Percentiles rank a stretch among this genome's conserved stretches.
These are phyloP conservation scores for Priceomyces carsonii DNA, from an alignment of 805 yeast species.

Conservation along the genomic window DNA sequence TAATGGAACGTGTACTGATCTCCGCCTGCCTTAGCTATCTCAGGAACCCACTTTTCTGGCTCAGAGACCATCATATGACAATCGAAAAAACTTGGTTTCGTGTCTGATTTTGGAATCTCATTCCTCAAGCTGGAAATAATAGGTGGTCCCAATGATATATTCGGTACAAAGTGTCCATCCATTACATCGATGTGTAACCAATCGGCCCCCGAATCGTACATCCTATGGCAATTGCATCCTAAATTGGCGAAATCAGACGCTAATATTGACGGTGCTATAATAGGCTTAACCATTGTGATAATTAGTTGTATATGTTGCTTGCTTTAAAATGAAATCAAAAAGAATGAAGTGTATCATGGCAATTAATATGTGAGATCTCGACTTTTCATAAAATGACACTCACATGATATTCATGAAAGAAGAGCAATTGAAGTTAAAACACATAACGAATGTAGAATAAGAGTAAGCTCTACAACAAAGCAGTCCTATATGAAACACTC, in stretches of 20 bases:
- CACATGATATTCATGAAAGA: too few relatives aligned
- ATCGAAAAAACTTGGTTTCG: conserved; percentile 65
- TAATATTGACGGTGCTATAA: conserved; percentile 91
- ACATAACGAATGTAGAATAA: too few relatives aligned
- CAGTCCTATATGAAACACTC: too few relatives aligned
- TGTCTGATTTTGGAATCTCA: conserved; percentile 66
- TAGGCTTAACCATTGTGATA: conserved; percentile 67
- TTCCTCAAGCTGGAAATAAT: conserved; percentile 76
- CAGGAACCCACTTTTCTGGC: conserved; percentile 93
- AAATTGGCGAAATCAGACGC: conserved; percentile 90
- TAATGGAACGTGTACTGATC: conserved; percentile 95
- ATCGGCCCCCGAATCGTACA: conserved; percentile 81
- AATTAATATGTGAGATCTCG: too few relatives aligned
- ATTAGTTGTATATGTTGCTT: too few relatives aligned
- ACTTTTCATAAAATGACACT: too few relatives aligned
- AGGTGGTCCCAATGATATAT: conserved; percentile 92
- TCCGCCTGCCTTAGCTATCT: conserved; percentile 91
- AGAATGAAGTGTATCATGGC: too few relatives aligned
- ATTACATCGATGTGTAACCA: conserved; percentile 98
- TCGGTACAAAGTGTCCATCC: conserved; percentile 99
- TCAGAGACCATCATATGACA: conserved; percentile 97
- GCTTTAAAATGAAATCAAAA: too few relatives aligned
- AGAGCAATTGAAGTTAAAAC: too few relatives aligned
- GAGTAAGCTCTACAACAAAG: too few relatives aligned
- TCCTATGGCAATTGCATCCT: conserved; percentile 82